Conservation (phyloP, 2,329 filamentous ascomycete genomes). For the Penicillium crustosum region DNA sequence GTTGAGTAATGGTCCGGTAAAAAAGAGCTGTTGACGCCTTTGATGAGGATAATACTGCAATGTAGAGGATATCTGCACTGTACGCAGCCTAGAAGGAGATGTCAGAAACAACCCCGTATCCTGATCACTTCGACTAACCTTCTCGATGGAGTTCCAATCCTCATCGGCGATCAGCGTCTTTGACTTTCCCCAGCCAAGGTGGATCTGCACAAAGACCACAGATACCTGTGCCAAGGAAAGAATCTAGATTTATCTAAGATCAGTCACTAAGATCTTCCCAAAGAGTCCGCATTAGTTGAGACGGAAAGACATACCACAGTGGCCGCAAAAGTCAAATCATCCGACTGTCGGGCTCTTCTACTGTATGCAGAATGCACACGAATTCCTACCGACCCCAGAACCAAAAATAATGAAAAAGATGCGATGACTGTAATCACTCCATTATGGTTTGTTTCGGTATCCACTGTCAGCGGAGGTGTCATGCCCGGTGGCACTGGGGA, state of each 20-base stretch:
- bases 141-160: conserved; percentile 30
- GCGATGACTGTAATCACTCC: conserved; percentile 45
- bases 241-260: conserved; percentile 21
- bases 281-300: background rate
- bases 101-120: background rate
- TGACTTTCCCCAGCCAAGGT: conserved; percentile 43
- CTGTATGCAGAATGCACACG: conserved; percentile 41
- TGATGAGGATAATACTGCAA: conserved; percentile 43
- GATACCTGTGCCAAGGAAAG: conserved; percentile 40
- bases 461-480: conserved; percentile 36
- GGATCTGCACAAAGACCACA: conserved; percentile 40
- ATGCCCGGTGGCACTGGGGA: conserved; percentile 18
- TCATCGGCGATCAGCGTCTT: conserved; percentile 22
- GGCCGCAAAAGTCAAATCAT: conserved; percentile 37
- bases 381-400: conserved; percentile 42
- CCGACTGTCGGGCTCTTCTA: conserved; percentile 32
- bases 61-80: conserved; percentile 43
- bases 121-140: conserved; percentile 28
- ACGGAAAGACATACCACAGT: conserved; percentile 29
- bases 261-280: background rate
- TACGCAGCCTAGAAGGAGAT: conserved; percentile 35
- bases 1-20: conserved; percentile 22
- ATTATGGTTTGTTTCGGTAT: conserved; percentile 42
- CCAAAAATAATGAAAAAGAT: conserved; percentile 40
- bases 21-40: conserved; percentile 45